Percentiles rank a stretch among this genome's conserved stretches.
Conservation (phyloP, 306 rosid species). For the Potentilla sterilis region DNA sequence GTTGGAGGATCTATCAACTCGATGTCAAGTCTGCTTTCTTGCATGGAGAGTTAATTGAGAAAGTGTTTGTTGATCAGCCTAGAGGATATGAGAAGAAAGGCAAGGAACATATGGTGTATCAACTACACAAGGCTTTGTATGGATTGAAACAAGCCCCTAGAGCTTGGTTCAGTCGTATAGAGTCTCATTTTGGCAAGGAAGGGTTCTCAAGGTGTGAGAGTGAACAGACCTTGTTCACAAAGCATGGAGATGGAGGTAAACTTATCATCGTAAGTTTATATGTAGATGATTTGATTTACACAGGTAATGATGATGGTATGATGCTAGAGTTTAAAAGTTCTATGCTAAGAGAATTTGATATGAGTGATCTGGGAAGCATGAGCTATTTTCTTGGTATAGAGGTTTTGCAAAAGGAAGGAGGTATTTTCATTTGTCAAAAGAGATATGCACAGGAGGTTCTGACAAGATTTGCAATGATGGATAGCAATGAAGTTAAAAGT, state of each 20-base stretch:
- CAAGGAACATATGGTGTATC: not conserved
- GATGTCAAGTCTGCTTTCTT: not conserved
- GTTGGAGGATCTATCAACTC: not conserved
- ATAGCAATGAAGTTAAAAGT: not conserved
- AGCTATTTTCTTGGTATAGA: not conserved
- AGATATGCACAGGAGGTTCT: not conserved
- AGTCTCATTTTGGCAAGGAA: not conserved
- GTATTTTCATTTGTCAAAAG: not conserved
- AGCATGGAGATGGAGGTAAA: not conserved
- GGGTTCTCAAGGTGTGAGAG: not conserved
- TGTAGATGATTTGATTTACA: not conserved
- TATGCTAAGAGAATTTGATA: not conserved
- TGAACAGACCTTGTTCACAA: not conserved
- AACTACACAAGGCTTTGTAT: not conserved
- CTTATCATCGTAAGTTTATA: not conserved
- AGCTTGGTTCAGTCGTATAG: constrained; percentile 1
- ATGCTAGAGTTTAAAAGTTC: not conserved
- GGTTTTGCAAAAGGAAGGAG: not conserved
- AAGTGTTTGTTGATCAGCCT: not conserved
- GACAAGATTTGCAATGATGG: not conserved
- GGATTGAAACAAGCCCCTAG: not conserved
- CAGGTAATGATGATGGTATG: not conserved
- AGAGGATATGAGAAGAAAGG: not conserved
- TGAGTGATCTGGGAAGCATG: not conserved
- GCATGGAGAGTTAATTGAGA: not conserved